These are phyloP conservation scores for Drechslerella dactyloides DNA, from an alignment of 2,329 filamentous ascomycete species.

Conservation along the genomic window DNA sequence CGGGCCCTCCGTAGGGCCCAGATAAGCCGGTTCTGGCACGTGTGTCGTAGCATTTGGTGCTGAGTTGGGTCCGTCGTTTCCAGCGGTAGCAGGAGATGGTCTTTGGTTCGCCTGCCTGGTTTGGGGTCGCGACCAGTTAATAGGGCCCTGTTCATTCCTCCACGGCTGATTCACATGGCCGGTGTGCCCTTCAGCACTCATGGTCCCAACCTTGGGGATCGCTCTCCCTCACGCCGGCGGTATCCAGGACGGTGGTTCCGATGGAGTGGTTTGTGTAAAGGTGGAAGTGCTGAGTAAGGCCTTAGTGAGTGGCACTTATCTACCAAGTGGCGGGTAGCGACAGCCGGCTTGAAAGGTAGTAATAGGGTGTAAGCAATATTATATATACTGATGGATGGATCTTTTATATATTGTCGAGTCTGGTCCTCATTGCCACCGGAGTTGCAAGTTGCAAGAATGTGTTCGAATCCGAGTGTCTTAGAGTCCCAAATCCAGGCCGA, in stretches of 20 bases:
- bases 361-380: background rate
- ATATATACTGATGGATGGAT: background rate
- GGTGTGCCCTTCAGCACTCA: slow-evolving; percentile 41
- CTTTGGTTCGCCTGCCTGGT: slow-evolving; percentile 24
- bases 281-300: background rate
- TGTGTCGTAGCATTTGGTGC: slow-evolving; percentile 6
- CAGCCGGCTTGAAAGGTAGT: background rate
- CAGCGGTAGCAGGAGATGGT: slow-evolving; percentile 17
- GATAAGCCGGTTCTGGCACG: slow-evolving; percentile 21
- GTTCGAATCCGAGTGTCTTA: background rate
- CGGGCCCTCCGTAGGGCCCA: slow-evolving; percentile 14
- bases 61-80: slow-evolving; percentile 16
- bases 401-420: background rate
- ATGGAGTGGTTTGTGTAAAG: background rate
- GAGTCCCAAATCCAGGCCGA: slow-evolving; percentile 1
- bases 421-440: background rate
- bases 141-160: slow-evolving; percentile 26
- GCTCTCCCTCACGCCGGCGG: slow-evolving; percentile 5
- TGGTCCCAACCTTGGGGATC: slow-evolving; percentile 15
- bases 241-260: slow-evolving; percentile 1
- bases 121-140: slow-evolving; percentile 49
- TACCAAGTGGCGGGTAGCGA: no score
- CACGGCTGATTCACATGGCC: slow-evolving; percentile 22
- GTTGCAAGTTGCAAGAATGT: slow-evolving; percentile 7
- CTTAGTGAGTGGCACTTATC: no score